Evolutionary conservation across 805 yeast species (phyloP).

Genomic region (Pichia insulana): DNA sequence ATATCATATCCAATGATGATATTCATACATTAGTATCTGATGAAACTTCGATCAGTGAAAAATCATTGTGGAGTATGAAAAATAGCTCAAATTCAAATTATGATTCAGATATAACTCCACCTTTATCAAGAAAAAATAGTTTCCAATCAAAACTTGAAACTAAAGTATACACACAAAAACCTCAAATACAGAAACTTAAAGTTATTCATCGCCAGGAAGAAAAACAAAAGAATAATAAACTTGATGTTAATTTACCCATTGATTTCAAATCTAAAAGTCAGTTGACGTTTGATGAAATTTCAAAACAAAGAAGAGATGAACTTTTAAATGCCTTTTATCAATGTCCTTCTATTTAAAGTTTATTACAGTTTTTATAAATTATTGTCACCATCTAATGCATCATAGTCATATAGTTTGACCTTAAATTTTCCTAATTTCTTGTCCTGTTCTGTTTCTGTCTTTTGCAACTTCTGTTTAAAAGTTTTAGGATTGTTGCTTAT

Average conservation of each 20-base stretch:
- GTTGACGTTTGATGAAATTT: conserved; percentile 7
- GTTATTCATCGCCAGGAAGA: conserved; percentile 6
- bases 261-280: not conserved
- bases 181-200: not conserved
- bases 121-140: conserved; percentile 1
- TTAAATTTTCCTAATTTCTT: conserved; percentile 13
- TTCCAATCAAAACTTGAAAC: conserved; percentile 1
- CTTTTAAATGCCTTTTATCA: conserved; percentile 10
- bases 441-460: conserved; percentile 12
- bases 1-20: not conserved
- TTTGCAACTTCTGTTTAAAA: conserved; percentile 6
- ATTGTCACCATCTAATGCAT: conserved; percentile 7
- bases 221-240: conserved; percentile 1
- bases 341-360: too few relatives aligned
- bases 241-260: conserved; percentile 5
- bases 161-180: not conserved
- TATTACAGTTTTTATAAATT: conserved; percentile 3
- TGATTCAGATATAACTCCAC: not conserved
- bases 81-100: not conserved
- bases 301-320: conserved; percentile 10
- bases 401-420: conserved; percentile 16
- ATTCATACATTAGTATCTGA: not conserved
- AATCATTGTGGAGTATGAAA: not conserved
- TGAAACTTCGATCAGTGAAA: not conserved
- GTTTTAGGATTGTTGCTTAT: conserved; percentile 2